phyloP scores from a whole-genome alignment of 139 green algal species.

The Coccomyxa sp. region DNA sequence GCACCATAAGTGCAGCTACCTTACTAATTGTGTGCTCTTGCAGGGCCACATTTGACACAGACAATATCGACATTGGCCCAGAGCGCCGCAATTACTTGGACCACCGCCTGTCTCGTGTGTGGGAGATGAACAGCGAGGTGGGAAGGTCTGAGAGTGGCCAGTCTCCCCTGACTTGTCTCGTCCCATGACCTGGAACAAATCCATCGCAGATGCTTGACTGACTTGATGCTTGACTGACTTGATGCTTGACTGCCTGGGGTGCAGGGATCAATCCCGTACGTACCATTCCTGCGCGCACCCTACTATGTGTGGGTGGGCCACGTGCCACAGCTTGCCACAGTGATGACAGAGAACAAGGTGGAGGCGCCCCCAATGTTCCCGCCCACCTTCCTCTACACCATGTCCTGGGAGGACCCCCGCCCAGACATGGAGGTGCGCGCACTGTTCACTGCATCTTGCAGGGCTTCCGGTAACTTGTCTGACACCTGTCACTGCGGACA shows the following conservation, averaged over 20 bases:
- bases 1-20: background rate
- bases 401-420: conserved; percentile 96
- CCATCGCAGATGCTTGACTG: background rate
- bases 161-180: background rate
- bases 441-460: background rate
- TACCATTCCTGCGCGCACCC: conserved; percentile 87
- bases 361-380: conserved; percentile 87
- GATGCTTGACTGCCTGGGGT: background rate
- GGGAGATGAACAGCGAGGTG: conserved; percentile 81
- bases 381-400: conserved; percentile 97
- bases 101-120: conserved; percentile 79
- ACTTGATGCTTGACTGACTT: background rate
- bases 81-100: conserved; percentile 92
- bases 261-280: conserved; percentile 88
- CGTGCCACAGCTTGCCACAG: conserved; percentile 37
- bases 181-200: too few relatives aligned
- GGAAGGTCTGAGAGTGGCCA: background rate
- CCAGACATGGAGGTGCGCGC: conserved; percentile 71
- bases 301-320: conserved; percentile 93
- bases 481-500: background rate
- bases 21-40: background rate
- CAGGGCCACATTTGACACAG: conserved; percentile 84
- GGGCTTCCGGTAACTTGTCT: background rate
- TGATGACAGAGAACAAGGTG: conserved; percentile 53
- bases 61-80: conserved; percentile 95